These are phyloP conservation scores for Funneliformis mosseae DNA, from an alignment of 192 early-diverging fungal species.

Conservation along the genomic window DNA sequence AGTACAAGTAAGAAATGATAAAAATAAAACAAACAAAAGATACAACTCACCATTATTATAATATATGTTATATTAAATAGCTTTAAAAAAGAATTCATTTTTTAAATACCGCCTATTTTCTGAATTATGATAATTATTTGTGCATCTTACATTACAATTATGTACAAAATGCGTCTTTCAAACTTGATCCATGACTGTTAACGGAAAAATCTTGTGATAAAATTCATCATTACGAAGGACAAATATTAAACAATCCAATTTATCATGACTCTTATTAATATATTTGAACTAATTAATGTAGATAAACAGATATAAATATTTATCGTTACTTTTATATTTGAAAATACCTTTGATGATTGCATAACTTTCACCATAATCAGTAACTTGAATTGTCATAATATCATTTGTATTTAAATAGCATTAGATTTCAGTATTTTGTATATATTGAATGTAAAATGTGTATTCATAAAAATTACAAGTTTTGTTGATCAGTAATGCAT, in stretches of 20 bases:
- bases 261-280: not conserved
- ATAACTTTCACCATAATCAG: not conserved
- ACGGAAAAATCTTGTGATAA: not conserved
- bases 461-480: not conserved
- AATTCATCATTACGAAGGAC: not conserved
- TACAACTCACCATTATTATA: no score
- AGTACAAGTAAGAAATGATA: no score
- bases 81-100: not conserved
- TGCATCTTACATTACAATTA: not conserved
- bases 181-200: not conserved
- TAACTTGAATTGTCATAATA: not conserved
- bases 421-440: not conserved
- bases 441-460: not conserved
- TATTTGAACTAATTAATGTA: no score
- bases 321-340: not conserved
- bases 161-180: not conserved
- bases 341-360: not conserved
- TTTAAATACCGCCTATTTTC: not conserved
- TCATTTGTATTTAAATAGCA: not conserved
- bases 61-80: not conserved
- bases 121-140: not conserved
- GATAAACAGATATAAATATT: not conserved
- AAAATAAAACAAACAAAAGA: no score
- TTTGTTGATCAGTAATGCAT: not conserved
- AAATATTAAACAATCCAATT: not conserved